Evolutionary conservation across 352 stramenopile genomes (phyloP), one percentile per base, ranked within the genome.

Genomic region (Phytophthora pluvialis): DNA sequence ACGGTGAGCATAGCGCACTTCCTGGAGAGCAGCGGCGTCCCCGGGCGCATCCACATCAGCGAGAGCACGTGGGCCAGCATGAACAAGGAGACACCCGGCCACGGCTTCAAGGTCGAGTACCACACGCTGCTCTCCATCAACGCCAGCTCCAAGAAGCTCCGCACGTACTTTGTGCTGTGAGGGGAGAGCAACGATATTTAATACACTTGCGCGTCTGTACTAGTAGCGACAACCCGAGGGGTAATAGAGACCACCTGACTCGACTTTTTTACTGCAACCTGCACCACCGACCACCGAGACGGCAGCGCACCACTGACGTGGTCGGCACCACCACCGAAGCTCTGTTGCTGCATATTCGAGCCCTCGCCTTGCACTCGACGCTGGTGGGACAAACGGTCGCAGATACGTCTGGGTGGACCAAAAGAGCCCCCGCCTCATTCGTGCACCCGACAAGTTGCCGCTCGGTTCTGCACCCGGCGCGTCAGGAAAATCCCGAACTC

Each of bases 31-130:
- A 90, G 77, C 42, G 86, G 89, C 32, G 77, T 86, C 5, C 83
- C 86, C 3, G 84, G 88, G 0, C 75, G 85, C 0, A 91, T 95
- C 38, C 89, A 97, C 65, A 90, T 97, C 50, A 91, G 80, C 48
- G 83, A 93, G 38, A 89, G 69, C 49, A 93, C 87, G 40, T 94
- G 87, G 73, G 74, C 80, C 8, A 77, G 83, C 29, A 91, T 95
- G 81, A 93, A 91, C 73, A 90, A 88, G 64, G 80, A 91, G 66
- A 91, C 85, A 3, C 82, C 83, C 0, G 77, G 73, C 5, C 83
- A 93, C 45, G 85, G 82, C 43, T 93, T 91, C 75, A 91, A 91
- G 56, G 83, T 93, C 69, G 85, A 93, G 67, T 93, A 93, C 57
- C 85, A 91, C 72, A 93, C 81, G 57, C 71, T 93, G 67, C 73